Evolutionary conservation across 2,329 filamentous ascomycete genomes (phyloP), one percentile per base, ranked within the genome.

Genomic region (Delphinella strobiligena): DNA sequence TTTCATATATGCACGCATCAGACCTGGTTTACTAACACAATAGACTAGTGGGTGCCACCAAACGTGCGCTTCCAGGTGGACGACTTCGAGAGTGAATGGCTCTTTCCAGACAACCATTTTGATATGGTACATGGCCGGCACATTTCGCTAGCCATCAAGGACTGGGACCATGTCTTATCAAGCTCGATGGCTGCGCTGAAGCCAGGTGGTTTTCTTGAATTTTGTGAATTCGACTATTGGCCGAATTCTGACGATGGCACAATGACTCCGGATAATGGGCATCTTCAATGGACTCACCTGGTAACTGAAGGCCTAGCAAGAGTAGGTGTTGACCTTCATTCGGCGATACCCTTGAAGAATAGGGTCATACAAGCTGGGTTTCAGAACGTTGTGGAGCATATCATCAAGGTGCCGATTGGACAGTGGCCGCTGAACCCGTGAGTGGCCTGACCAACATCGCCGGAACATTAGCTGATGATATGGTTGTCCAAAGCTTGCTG

Each of bases 181-280:
- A 36, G 34, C 49, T 48, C 51, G 5, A 54, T 45, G 40, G 45
- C 44, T 5, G 34, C 43, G 31, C 38, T 56, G 31, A 43, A 51
- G 33, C 55, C 55, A 3, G 54, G 61, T 12, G 60, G 59, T 19
- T 62, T 58, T 49, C 53, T 63, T 5, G 61, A 64, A 47, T 51
- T 59, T n/a, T 58, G 59, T 31, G 61, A 63, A 37, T 55, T 61
- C 24, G 50, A 51, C 29, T 37, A 38, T 17, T 35, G 36, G 35
- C 36, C 36, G 5, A 38, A 34, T 11, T 49, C 45, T n/a, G 48
- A 51, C 22, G 47, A 43, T 15, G 42, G 41, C 4, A 38, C 39
- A 19, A 35, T 47, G 31, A 41, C 41, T n/a, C 18, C 31, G 10
- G 45, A 46, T 14, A 43, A 45, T 27, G 39, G 38, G 5, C 50